Evolutionary conservation across 306 rosid species (phyloP), one percentile per base, ranked within the genome.

Genomic region (Crataegus laevigata): DNA sequence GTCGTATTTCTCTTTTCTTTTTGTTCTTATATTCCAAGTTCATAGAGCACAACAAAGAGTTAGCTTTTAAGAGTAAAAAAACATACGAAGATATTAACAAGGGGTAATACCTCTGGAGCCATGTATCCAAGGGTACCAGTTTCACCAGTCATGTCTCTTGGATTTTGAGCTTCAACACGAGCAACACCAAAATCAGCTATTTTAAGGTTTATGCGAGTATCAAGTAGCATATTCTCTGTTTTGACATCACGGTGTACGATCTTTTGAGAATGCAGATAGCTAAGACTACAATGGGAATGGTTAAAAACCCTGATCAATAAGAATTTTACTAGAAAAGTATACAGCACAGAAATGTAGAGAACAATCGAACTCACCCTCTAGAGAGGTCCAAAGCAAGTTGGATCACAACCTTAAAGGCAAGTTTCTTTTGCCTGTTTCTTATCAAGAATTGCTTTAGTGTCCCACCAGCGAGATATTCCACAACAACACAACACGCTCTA

Each of bases 71-170:
- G 1, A 24, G 64, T 52, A 32, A 24, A 25, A 59, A 75, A 34
- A 38, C 75, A 72, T 26, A 25, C 38, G 18, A 66, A 15, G 21
- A 13, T 30, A 42, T 6, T 38, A 24, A 28, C 40, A 55, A 32
- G 25, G 14, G 17, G 66, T 65, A 32, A 54, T 87, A 89, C 94
- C 94, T 87, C 94, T 22, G 94, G 94, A 13, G 94, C 94, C 94
- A 89, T 89, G 78, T 89, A 89, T 68, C 94, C 94, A 61, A 89
- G 90, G 75, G 94, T 89, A 54, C 91, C 94, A n/a, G 94, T 89
- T 87, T 87, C 94, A 26, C 94, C 94, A 42, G 94, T 89, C 94
- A 89, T 89, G 64, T 89, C 94, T 61, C 88, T 85, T 0, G 94
- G 91, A 85, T 89, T 89, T 14, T 82, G 90, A 73, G 94, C 94